Evolutionary conservation across 176 grass and related monocot species (phyloP).

Genomic region (Eragrostis curvula): DNA sequence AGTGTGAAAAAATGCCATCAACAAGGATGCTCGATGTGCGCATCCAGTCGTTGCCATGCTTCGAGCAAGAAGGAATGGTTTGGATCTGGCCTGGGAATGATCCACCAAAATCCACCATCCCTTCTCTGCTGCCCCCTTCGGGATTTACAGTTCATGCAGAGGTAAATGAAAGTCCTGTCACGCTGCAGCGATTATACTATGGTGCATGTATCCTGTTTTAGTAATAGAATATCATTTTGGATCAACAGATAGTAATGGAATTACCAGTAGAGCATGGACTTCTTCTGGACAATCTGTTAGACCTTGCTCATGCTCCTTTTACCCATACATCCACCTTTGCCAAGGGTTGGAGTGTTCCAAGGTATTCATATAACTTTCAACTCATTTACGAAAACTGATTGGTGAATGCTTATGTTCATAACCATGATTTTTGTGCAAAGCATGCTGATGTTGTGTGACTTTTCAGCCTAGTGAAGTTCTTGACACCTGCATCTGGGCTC

Average conservation of each 20-base stretch:
- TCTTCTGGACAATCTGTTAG: constrained; percentile 94
- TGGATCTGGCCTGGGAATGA: constrained; percentile 94
- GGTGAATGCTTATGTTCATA: neutral
- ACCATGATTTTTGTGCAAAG: neutral
- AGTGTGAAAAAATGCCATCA: constrained; percentile 99
- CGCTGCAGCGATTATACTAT: neutral
- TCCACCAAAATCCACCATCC: constrained; percentile 66
- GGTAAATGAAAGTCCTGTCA: constrained; percentile 48
- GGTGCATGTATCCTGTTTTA: neutral
- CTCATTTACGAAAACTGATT: neutral
- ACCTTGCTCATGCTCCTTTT: constrained; percentile 98
- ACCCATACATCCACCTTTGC: constrained; percentile 96
- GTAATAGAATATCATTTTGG: constrained; percentile 25
- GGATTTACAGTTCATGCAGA: constrained; percentile 91
- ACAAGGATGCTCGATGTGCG: constrained; percentile 75
- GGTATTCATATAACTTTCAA: constrained; percentile 43
- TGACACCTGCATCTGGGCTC: constrained; percentile 88
- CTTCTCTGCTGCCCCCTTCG: constrained; percentile 82
- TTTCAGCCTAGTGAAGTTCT: constrained; percentile 90
- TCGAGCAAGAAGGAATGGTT: constrained; percentile 98
- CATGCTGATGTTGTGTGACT: constrained; percentile 5
- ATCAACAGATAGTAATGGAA: constrained; percentile 91
- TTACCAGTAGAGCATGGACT: constrained; percentile 94
- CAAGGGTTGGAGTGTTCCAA: constrained; percentile 98
- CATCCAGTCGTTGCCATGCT: constrained; percentile 82